Evolutionary conservation across 371 early-diverging fungal species (phyloP).

Genomic region (Amoeboaphelidium protococcarum): DNA sequence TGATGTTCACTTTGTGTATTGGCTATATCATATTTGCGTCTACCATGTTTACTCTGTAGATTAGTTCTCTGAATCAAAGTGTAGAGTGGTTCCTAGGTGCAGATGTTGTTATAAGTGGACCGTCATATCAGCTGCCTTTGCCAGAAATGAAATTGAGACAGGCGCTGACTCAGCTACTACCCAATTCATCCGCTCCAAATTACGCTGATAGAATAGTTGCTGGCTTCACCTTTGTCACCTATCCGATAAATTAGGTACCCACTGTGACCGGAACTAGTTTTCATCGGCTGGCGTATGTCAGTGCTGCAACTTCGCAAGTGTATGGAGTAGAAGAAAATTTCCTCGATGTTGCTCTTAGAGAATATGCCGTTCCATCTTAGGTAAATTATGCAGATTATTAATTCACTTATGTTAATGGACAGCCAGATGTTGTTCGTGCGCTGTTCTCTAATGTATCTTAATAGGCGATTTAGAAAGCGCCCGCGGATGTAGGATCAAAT

Average conservation of each 20-base stretch:
- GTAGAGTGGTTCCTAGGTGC: constrained; percentile 6
- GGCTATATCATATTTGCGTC: constrained; percentile 10
- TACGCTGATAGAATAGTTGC: constrained; percentile 1
- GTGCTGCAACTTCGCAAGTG: not conserved
- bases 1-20: constrained; percentile 9
- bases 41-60: constrained; percentile 7
- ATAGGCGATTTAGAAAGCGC: no score
- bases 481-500: no score
- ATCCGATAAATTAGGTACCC: no score
- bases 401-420: not conserved
- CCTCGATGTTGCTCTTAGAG: constrained; percentile 1
- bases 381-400: not conserved
- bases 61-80: constrained; percentile 1
- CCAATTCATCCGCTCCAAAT: not conserved
- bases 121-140: not conserved
- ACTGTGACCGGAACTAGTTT: not conserved
- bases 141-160: constrained; percentile 1
- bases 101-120: constrained; percentile 1
- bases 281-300: not conserved
- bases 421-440: not conserved
- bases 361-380: not conserved
- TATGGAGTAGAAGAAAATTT: constrained; percentile 1
- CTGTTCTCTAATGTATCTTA: not conserved
- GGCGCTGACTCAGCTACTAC: constrained; percentile 3
- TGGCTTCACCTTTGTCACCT: not conserved